Percentiles rank a stretch among this genome's conserved stretches.
These are phyloP conservation scores for Hemisphaericaspora xylofermentans DNA, from an alignment of 1,139 yeast species.

Conservation along the genomic window DNA sequence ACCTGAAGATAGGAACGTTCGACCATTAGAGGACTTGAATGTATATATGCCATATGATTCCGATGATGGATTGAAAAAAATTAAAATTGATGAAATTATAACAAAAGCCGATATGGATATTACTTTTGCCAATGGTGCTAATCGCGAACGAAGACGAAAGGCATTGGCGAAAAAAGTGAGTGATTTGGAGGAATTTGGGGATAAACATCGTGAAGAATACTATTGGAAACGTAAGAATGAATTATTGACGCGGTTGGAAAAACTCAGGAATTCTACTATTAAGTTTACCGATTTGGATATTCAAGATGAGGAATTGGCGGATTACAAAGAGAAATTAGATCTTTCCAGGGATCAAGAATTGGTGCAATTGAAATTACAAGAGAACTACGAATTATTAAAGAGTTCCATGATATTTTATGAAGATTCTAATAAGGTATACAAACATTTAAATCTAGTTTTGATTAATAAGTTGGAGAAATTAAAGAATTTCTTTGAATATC, in stretches of 20 bases:
- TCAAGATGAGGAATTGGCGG: constrained; percentile 30
- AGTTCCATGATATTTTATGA: constrained; percentile 36
- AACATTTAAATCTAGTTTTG: constrained; percentile 28
- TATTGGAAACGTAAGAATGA: constrained; percentile 24
- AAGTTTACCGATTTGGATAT: constrained; percentile 23
- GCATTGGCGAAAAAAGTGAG: constrained; percentile 19
- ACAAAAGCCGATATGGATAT: constrained; percentile 19
- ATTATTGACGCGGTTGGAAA: constrained; percentile 26
- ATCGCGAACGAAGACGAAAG: constrained; percentile 26
- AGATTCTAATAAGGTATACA: constrained; percentile 39
- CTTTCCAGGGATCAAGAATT: constrained; percentile 35
- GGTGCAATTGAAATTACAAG: constrained; percentile 31
- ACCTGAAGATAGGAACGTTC: neutral
- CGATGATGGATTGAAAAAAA: constrained; percentile 4
- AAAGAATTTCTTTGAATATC: constrained; percentile 42
- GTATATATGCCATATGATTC: constrained; percentile 8
- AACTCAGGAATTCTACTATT: constrained; percentile 28
- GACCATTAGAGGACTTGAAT: constrained; percentile 8
- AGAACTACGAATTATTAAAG: constrained; percentile 37
- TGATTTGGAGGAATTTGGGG: constrained; percentile 19
- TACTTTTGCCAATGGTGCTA: constrained; percentile 23
- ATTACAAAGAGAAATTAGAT: constrained; percentile 17
- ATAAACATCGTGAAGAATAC: constrained; percentile 19
- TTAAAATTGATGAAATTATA: constrained; percentile 5
- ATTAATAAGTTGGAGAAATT: constrained; percentile 40